Evolutionary conservation across 192 early-diverging fungal genomes (phyloP), one percentile per base, ranked within the genome.

Genomic region (Backusella tuberculispora): DNA sequence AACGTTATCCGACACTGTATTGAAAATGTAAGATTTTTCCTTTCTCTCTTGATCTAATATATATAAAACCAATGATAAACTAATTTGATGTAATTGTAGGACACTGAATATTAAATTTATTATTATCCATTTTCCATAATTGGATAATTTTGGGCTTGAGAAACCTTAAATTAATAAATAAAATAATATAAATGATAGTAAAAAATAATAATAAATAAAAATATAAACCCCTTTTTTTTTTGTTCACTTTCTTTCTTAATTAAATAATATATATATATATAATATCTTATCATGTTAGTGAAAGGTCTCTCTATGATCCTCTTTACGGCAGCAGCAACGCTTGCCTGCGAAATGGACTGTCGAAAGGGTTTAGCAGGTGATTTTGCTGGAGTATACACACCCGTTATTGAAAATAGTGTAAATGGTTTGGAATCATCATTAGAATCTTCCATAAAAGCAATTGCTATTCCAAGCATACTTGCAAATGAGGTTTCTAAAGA

Each of bases 281-380:
- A 37, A 34, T 19, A 19, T 72, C 42, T 4, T 13, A 80, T 66
- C 56, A 46, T 72, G 66, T 50, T 74, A 53, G 42, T 50, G 4
- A 56, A 60, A 42, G 43, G 42, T 48, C 43, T 76, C 5, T 60
- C 53, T 17, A 34, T 71, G 7, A 8, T 76, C 1, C 47, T 75
- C 17, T 12, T 72, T 17, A 37, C 67, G 15, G 72, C 64, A 15
- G 26, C 81, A 29, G 21, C 72, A 29, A 71, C 56, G 0, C 63
- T 74, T 9, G 85, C 84, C 13, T 89, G 87, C 72, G 87, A 89
- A 75, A 74, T 66, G 17, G 80, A 80, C n/a, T 89, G 87, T 46
- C 84, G 83, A 19, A 72, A 75, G 44, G 86, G 86, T 69, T 76
- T 89, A 41, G 79, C 85, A 1, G 42, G 40, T 41, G 85, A 79